Base-by-base conservation (phyloP, 2,329 filamentous ascomycete species). In the Cercospora zeina region DNA sequence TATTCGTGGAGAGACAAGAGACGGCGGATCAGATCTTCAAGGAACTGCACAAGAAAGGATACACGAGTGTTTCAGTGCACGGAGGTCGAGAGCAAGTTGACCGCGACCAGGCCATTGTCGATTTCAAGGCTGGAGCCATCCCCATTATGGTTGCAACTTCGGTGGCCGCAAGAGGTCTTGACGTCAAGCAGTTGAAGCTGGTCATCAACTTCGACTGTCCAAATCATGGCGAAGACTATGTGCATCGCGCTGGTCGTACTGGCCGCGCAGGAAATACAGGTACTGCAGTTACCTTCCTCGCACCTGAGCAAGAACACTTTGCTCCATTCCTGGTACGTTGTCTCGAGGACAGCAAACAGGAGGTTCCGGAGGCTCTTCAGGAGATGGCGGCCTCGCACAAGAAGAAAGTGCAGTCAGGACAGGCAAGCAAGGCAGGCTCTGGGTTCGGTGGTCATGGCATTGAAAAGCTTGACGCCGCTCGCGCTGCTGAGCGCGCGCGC, bases 391-490 rank as follows among this genome's bases (percentile, higher is more conserved):
- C 86, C 58, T 81, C 85, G 1, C 96, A 96, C 77, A 84, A 88
- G 62, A 90, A 96, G 69, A 97, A 97, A 77, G 90, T 97, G 71
- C 96, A 96, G 77, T 84, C 88, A 7, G 95, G 93, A 54, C 95
- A 96, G 74, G 92, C 91, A 70, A 96, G 96, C 77, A 89, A 91
- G 66, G 82, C 77, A 59, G 88, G 87, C 21, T 91, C 89, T 62
- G 95, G 95, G 2, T 99, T 99, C 70, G 93, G 93, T 70, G 95
- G 95, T 60, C 96, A 96, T 74, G 95, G 95, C 62, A 83, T 99
- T 34, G 95, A 97, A 74, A 87, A 88, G 51, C 87, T 97, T 45
- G 93, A 97, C 76, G 89, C 93, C 71, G 91, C 96, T 70, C 90
- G 93, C 73, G 92, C 96, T 73, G 88, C 90, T 6, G 89, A 93